Evolutionary conservation across 768 basidiomycete genomes (phyloP).

Genomic region (Amanita muscaria): DNA sequence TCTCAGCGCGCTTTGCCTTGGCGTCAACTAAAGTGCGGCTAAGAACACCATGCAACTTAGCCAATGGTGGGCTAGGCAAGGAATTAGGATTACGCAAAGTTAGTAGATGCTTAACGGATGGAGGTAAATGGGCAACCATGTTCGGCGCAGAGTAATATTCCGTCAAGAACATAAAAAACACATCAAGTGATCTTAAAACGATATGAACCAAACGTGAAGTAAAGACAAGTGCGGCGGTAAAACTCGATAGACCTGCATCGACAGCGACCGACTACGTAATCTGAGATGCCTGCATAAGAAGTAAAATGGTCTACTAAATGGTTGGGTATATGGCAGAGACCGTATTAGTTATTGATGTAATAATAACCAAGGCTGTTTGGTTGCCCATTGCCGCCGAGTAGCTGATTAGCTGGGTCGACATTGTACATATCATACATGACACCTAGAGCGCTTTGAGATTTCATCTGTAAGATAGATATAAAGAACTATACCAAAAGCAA

Average conservation of each 20-base stretch:
- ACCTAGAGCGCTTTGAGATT: slow-evolving; percentile 25
- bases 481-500: slow-evolving; percentile 50
- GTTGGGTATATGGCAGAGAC: neutral
- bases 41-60: slow-evolving; percentile 48
- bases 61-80: slow-evolving; percentile 45
- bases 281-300: neutral
- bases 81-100: slow-evolving; percentile 57
- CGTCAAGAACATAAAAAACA: slow-evolving; percentile 8
- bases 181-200: neutral
- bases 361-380: slow-evolving; percentile 44
- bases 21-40: slow-evolving; percentile 59
- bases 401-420: slow-evolving; percentile 46
- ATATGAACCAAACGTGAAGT: too few relatives aligned
- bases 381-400: slow-evolving; percentile 36
- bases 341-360: slow-evolving; percentile 33
- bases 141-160: slow-evolving; percentile 1
- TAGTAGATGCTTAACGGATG: slow-evolving; percentile 63
- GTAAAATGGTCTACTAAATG: neutral
- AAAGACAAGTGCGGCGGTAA: neutral
- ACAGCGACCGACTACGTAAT: neutral
- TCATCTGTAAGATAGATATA: neutral
- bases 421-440: slow-evolving; percentile 45
- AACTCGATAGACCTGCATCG: slow-evolving; percentile 6
- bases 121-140: slow-evolving; percentile 47
- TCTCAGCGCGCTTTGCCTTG: slow-evolving; percentile 51